phyloP scores from a whole-genome alignment of 2,329 filamentous ascomycete genomes.

The Phaeosphaeriaceae sp. region DNA sequence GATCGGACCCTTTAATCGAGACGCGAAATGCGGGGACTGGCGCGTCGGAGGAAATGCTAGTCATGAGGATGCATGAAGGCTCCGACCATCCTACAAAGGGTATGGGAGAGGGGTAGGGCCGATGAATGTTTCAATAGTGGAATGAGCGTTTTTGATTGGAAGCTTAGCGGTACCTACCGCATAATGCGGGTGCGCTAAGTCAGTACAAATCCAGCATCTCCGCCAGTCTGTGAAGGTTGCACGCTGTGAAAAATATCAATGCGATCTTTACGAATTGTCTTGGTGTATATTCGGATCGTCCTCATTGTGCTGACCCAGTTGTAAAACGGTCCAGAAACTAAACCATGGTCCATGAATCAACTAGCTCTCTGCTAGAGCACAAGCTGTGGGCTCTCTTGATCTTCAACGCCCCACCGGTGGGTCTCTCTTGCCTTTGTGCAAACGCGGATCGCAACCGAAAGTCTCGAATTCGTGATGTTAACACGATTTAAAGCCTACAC shows the following conservation, averaged over 20 bases:
- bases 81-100: background rate
- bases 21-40: background rate
- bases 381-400: background rate
- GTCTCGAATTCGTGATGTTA: background rate
- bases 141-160: background rate
- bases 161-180: background rate
- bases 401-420: background rate
- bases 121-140: background rate
- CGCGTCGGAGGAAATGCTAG: background rate
- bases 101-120: background rate
- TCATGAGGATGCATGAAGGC: background rate
- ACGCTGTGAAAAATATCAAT: background rate
- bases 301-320: background rate
- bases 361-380: background rate
- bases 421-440: background rate
- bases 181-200: background rate
- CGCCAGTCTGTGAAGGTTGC: background rate
- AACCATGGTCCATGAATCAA: background rate
- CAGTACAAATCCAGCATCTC: background rate
- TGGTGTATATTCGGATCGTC: background rate
- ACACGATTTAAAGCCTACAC: background rate
- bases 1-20: background rate
- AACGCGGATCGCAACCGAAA: background rate
- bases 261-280: background rate
- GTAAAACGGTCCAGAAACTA: background rate